Conservation (phyloP, 1,284 basidiomycete species). For the Puccinia hordei region DNA sequence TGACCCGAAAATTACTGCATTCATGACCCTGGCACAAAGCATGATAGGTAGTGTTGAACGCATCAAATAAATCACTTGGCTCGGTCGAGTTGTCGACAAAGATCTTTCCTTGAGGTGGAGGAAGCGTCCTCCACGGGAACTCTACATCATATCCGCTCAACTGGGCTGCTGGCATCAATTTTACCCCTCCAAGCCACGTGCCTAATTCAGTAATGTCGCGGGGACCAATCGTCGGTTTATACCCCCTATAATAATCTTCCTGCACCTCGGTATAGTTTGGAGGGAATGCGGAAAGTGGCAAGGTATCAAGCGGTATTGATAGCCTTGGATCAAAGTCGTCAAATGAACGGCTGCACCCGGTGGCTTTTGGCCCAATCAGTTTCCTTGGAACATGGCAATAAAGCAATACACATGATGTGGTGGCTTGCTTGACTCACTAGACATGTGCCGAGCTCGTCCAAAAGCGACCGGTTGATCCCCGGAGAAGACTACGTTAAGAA, state of each 20-base stretch:
- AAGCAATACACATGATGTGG: background rate
- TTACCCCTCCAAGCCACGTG: constrained; percentile 15
- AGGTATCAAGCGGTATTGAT: background rate
- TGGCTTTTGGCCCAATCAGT: background rate
- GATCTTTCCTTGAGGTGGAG: constrained; percentile 16
- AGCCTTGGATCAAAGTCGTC: background rate
- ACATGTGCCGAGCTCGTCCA: constrained; percentile 11
- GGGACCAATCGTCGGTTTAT: background rate
- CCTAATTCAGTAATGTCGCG: background rate
- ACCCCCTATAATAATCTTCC: constrained; percentile 12
- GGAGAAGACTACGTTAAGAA: background rate
- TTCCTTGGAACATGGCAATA: background rate
- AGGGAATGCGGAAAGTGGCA: constrained; percentile 4
- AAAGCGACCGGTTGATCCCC: constrained; percentile 11
- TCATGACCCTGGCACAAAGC: constrained; percentile 7
- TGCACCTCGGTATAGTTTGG: constrained; percentile 12
- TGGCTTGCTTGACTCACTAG: background rate
- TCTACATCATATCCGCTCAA: constrained; percentile 14
- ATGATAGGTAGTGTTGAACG: constrained; percentile 6
- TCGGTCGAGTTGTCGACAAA: constrained; percentile 2
- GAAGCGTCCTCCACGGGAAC: constrained; percentile 1
- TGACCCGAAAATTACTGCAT: constrained; percentile 1
- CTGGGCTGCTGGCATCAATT: background rate
- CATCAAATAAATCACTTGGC: constrained; percentile 3
- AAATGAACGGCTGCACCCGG: constrained; percentile 4